phyloP scores from a whole-genome alignment of 2,329 filamentous ascomycete genomes.

The Trichoderma oligosporum region DNA sequence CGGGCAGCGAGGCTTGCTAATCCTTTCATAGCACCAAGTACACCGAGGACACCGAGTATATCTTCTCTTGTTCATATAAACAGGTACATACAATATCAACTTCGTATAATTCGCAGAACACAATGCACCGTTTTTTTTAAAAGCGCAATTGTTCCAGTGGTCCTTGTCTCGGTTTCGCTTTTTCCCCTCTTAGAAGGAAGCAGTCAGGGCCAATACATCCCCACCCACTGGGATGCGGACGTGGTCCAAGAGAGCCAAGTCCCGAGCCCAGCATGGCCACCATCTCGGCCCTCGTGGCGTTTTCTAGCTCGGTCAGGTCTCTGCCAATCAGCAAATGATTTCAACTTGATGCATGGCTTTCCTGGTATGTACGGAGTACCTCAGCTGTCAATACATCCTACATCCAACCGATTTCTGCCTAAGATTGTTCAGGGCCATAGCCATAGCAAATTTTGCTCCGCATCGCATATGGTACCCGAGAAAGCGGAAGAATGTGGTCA shows the following conservation, averaged over 20 bases:
- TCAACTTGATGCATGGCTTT: no score
- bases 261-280: slow-evolving; percentile 2
- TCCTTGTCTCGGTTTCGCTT: background rate
- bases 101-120: no score
- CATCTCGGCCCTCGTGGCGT: slow-evolving; percentile 4
- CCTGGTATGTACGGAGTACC: no score
- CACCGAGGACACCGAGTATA: background rate
- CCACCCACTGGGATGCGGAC: background rate
- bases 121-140: no score
- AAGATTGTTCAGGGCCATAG: no score
- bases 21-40: background rate
- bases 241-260: background rate
- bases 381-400: no score
- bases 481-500: background rate
- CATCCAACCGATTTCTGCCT: no score
- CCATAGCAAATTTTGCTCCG: no score
- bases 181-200: background rate
- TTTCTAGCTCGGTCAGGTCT: background rate
- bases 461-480: no score
- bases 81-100: no score
- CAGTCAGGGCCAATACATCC: background rate
- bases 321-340: background rate
- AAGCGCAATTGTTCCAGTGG: background rate
- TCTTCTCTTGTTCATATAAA: background rate
- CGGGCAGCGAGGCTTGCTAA: background rate